Evolutionary conservation across 2,329 filamentous ascomycete species (phyloP).

Genomic region (Beauveria brongniartii): DNA sequence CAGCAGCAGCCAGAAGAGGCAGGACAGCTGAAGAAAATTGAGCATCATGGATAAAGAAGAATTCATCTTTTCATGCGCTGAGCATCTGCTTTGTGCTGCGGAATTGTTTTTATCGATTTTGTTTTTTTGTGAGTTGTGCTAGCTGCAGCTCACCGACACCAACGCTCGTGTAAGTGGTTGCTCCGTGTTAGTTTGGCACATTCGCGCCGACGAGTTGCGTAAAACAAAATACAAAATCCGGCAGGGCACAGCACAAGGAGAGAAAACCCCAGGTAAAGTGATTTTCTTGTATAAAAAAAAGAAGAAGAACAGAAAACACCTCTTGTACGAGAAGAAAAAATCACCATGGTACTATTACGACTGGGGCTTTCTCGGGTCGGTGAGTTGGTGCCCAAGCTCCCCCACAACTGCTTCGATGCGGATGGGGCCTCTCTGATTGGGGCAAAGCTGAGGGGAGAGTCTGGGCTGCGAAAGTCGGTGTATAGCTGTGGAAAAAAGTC

Average conservation of each 20-base stretch:
- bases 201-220: neutral
- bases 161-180: neutral
- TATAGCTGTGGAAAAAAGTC: neutral
- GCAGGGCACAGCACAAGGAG: neutral
- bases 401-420: neutral
- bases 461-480: constrained; percentile 3
- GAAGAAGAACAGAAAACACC: neutral
- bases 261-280: no score
- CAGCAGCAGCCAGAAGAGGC: neutral
- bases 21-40: neutral
- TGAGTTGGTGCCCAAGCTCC: constrained; percentile 6
- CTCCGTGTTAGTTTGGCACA: neutral
- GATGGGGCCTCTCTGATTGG: neutral
- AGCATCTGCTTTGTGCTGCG: neutral
- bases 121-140: neutral
- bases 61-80: neutral
- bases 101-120: neutral
- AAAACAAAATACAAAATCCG: neutral
- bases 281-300: no score
- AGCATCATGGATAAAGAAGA: neutral
- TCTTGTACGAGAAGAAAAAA: neutral
- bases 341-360: neutral
- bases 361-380: neutral
- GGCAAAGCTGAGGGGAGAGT: no score
- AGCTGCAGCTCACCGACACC: neutral